Percentiles rank a stretch among this genome's conserved stretches.
Evolutionary conservation across 305 asterid species (phyloP).

Genomic region (Fraxinus sp.): DNA sequence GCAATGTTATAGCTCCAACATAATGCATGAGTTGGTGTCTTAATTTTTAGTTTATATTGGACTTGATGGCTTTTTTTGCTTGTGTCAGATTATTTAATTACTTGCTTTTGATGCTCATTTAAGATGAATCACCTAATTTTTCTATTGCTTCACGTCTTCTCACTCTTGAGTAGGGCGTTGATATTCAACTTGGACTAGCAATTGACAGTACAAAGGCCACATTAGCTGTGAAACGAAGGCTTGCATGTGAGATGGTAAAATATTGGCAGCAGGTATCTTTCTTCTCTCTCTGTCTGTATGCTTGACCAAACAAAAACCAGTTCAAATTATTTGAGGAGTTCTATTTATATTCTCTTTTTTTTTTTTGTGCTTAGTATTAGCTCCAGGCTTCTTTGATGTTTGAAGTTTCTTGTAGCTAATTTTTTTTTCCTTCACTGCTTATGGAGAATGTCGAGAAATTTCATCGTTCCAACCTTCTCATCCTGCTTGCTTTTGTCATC

Average conservation of each 20-base stretch:
- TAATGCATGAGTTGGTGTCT: background rate
- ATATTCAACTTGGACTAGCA: constrained; percentile 97
- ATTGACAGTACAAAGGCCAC: constrained; percentile 97
- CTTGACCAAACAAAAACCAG: background rate
- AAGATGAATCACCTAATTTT: constrained; percentile 4
- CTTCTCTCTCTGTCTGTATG: constrained; percentile 10
- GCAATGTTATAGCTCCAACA: background rate
- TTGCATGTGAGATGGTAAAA: constrained; percentile 99
- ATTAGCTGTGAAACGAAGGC: constrained; percentile 93
- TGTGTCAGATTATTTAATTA: background rate
- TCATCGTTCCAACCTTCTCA: background rate
- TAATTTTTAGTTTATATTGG: background rate
- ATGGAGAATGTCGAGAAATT: background rate
- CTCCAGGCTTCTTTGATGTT: background rate
- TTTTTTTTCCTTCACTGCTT: background rate
- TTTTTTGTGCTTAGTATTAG: background rate
- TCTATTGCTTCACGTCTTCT: constrained; percentile 17
- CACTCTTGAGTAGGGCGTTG: constrained; percentile 66
- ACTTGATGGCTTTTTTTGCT: background rate
- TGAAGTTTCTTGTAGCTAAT: background rate
- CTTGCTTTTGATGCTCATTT: constrained; percentile 6
- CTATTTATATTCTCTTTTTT: background rate
- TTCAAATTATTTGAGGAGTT: background rate
- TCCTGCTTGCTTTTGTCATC: background rate
- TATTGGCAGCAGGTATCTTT: constrained; percentile 93